phyloP scores from a whole-genome alignment of 306 rosid species.

The Vigna reflexopilosa region DNA sequence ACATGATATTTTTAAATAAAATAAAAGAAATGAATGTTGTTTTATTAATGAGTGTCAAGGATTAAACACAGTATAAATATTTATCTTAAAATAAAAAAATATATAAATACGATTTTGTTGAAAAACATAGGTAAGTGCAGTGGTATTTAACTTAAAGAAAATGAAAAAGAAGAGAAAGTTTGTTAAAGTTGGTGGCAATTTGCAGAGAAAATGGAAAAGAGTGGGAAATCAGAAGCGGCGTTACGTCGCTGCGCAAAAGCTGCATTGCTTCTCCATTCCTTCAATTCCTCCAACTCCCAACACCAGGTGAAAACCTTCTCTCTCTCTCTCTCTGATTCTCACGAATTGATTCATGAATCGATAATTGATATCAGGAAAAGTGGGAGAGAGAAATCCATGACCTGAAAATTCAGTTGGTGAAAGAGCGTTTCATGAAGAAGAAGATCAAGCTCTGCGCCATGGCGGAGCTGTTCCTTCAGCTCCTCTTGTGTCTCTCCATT shows the following conservation, averaged over 20 bases:
- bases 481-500: constrained; percentile 49
- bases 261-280: constrained; percentile 54
- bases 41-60: too few relatives aligned
- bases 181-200: background rate
- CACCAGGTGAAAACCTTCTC: constrained; percentile 29
- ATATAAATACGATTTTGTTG: too few relatives aligned
- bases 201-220: constrained; percentile 40
- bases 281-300: constrained; percentile 48
- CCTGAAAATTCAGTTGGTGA: constrained; percentile 56
- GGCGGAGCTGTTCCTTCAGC: constrained; percentile 52
- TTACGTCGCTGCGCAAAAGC: constrained; percentile 65
- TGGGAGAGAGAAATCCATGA: constrained; percentile 55
- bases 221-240: constrained; percentile 41
- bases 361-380: constrained; percentile 39
- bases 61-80: too few relatives aligned
- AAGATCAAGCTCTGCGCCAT: constrained; percentile 59
- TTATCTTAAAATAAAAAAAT: too few relatives aligned
- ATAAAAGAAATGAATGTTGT: too few relatives aligned
- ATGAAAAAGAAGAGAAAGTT: background rate
- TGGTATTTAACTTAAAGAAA: too few relatives aligned
- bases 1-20: too few relatives aligned
- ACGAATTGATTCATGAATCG: background rate
- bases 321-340: background rate
- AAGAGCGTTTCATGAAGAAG: constrained; percentile 54
- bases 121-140: too few relatives aligned